Evolutionary conservation across 1,139 yeast species (phyloP).

Genomic region (Meyerozyma carpophila): DNA sequence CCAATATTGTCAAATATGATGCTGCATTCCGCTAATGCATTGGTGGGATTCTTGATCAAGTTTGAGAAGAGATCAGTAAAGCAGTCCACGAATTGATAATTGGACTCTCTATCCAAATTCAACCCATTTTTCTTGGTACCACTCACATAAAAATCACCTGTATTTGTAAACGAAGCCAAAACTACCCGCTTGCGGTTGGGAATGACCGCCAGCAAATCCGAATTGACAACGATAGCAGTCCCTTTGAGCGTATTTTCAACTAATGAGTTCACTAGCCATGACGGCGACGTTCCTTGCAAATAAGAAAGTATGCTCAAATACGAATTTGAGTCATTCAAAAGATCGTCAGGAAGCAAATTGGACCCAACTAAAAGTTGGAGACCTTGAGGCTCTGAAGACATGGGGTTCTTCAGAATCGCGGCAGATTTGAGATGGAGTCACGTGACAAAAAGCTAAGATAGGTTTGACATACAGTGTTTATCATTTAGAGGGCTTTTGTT

Average conservation of each 20-base stretch:
- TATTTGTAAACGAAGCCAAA: conserved; percentile 40
- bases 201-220: conserved; percentile 21
- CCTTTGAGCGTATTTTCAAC: conserved; percentile 41
- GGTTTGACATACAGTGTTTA: too few relatives aligned
- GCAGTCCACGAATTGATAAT: conserved; percentile 41
- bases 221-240: conserved; percentile 32
- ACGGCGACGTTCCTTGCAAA: conserved; percentile 57
- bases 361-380: neutral
- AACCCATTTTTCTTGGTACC: conserved; percentile 42
- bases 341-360: neutral
- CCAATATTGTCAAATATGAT: conserved; percentile 3
- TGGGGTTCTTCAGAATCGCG: neutral
- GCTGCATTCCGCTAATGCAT: conserved; percentile 7
- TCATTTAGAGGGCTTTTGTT: too few relatives aligned
- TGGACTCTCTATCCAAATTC: conserved; percentile 21
- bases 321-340: conserved; percentile 7
- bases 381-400: neutral
- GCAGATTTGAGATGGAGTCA: neutral
- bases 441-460: too few relatives aligned
- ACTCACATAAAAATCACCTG: conserved; percentile 28
- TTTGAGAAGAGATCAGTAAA: conserved; percentile 36
- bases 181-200: conserved; percentile 26
- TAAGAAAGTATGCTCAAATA: conserved; percentile 47
- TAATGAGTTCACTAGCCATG: conserved; percentile 55
- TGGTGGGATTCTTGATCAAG: conserved; percentile 18